These are phyloP conservation scores for Cordyceps fumosorosea DNA, from an alignment of 2,329 filamentous ascomycete genomes.

Conservation along the genomic window DNA sequence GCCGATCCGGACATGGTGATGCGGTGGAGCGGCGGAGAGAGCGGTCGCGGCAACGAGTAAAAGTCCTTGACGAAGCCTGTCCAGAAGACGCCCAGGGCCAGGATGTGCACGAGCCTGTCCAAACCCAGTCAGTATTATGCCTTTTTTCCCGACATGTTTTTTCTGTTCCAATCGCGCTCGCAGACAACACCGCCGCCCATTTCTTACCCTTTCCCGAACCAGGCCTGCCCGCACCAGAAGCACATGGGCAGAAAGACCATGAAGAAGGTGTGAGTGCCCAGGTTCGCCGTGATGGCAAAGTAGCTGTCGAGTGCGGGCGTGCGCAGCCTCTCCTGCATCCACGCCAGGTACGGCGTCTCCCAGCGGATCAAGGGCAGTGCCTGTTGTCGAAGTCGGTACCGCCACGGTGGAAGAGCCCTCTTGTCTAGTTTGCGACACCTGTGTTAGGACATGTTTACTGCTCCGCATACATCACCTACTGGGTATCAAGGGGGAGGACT, in stretches of 20 bases:
- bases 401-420: slow-evolving; percentile 77
- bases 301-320: slow-evolving; percentile 86
- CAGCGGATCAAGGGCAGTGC: slow-evolving; percentile 82
- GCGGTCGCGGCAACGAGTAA: slow-evolving; percentile 81
- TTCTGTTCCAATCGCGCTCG: background rate
- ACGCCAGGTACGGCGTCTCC: slow-evolving; percentile 92
- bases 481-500: slow-evolving; percentile 17
- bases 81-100: slow-evolving; percentile 74
- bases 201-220: slow-evolving; percentile 78
- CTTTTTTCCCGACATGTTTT: too few relatives aligned
- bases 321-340: slow-evolving; percentile 72
- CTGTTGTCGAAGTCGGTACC: slow-evolving; percentile 74
- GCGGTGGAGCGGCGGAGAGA: slow-evolving; percentile 84
- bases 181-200: background rate
- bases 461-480: too few relatives aligned
- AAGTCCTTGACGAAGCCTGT: slow-evolving; percentile 94
- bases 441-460: background rate
- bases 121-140: background rate
- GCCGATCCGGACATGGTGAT: slow-evolving; percentile 98
- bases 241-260: slow-evolving; percentile 91
- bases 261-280: slow-evolving; percentile 97
- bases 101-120: slow-evolving; percentile 62
- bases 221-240: slow-evolving; percentile 91
- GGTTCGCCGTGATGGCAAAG: slow-evolving; percentile 92
- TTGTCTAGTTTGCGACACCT: slow-evolving; percentile 52